phyloP scores from a whole-genome alignment of 2,329 filamentous ascomycete species.

The Colletotrichum sp. region DNA sequence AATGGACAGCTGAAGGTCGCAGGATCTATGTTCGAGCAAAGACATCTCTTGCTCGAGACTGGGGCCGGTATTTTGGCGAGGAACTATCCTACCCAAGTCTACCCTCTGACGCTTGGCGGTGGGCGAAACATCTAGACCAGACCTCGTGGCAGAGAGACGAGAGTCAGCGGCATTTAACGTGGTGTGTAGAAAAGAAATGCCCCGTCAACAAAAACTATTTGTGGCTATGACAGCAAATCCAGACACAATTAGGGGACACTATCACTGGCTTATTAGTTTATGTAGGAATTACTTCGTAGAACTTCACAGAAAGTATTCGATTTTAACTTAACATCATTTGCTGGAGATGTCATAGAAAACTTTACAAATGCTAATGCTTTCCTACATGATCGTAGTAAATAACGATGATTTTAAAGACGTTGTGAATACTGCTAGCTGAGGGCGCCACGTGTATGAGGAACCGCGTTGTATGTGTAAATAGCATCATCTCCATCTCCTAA shows the following conservation, averaged over 20 bases:
- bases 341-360: too few species aligned
- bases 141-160: not conserved
- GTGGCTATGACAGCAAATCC: not conserved
- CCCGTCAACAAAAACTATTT: not conserved
- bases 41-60: accelerated
- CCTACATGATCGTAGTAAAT: not conserved
- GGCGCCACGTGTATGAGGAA: not conserved
- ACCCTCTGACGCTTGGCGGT: not conserved
- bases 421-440: not conserved
- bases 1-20: not conserved
- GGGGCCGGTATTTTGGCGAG: accelerated
- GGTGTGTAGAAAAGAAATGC: not conserved
- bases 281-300: accelerated
- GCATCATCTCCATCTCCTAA: not conserved
- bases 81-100: accelerated
- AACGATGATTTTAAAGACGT: too few species aligned
- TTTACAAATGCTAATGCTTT: not conserved
- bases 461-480: not conserved
- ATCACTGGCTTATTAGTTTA: accelerated
- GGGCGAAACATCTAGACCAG: not conserved
- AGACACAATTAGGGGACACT: not conserved
- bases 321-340: too few species aligned
- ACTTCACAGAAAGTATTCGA: not conserved
- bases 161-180: not conserved
- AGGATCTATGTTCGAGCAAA: not conserved